phyloP scores from a whole-genome alignment of 2,329 filamentous ascomycete genomes.

The Cercospora zeae-maydis region DNA sequence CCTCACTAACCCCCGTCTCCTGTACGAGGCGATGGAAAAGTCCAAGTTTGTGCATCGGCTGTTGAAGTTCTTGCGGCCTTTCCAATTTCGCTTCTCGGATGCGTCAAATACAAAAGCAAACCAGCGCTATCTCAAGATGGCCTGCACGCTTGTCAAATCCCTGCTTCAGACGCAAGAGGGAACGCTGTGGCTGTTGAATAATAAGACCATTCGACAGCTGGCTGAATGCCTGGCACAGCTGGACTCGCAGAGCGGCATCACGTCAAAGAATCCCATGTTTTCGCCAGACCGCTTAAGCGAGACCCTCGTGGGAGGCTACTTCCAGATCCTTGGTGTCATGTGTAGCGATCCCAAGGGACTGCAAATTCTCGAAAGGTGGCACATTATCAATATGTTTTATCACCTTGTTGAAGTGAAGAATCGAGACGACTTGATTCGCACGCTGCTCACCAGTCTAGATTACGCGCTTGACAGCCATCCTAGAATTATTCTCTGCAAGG shows the following conservation, averaged over 20 bases:
- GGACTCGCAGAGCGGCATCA: conserved; percentile 71
- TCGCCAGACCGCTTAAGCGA: conserved; percentile 78
- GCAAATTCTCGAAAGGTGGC: conserved; percentile 89
- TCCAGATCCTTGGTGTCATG: conserved; percentile 83
- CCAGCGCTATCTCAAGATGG: conserved; percentile 87
- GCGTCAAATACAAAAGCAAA: conserved; percentile 87
- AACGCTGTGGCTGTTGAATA: conserved; percentile 78
- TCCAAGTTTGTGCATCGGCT: conserved; percentile 95
- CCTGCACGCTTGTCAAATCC: conserved; percentile 82
- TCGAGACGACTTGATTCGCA: conserved; percentile 84
- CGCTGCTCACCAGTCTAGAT: conserved; percentile 86
- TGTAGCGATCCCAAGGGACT: conserved; percentile 80
- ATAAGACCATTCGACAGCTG: conserved; percentile 88
- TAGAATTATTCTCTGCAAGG: conserved; percentile 87
- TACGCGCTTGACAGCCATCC: conserved; percentile 83
- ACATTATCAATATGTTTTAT: conserved; percentile 99
- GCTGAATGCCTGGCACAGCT: conserved; percentile 95
- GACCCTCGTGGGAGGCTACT: conserved; percentile 88
- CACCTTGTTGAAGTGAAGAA: conserved; percentile 91
- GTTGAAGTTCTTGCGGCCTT: conserved; percentile 91
- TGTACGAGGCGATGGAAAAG: conserved; percentile 90
- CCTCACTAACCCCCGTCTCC: conserved; percentile 79
- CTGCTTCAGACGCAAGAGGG: conserved; percentile 84
- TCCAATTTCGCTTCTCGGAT: conserved; percentile 93
- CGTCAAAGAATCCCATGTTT: conserved; percentile 84